Conservation (phyloP, 2,329 filamentous ascomycete genomes). For the Arthroderma sp. region DNA sequence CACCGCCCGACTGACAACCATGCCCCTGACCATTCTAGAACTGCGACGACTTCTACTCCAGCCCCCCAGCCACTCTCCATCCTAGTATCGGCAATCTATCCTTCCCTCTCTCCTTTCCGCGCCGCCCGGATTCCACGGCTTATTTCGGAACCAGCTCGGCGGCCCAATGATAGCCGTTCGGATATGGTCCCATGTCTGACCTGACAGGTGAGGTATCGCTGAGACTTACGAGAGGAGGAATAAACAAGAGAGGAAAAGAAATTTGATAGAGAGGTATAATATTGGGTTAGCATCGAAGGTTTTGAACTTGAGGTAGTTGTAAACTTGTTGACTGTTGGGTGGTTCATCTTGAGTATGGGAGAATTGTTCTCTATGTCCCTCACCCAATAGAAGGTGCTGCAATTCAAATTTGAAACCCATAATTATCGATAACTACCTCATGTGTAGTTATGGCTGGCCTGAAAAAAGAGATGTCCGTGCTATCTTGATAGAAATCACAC, state of each 20-base stretch:
- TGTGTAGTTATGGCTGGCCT: too few relatives aligned
- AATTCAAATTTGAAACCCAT: too few relatives aligned
- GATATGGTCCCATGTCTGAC: constrained; percentile 18
- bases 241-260: constrained; percentile 17
- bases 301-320: too few relatives aligned
- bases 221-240: constrained; percentile 15
- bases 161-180: constrained; percentile 25
- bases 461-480: too few relatives aligned
- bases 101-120: constrained; percentile 15
- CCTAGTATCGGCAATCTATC: constrained; percentile 17
- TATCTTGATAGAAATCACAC: too few relatives aligned
- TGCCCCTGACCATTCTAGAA: constrained; percentile 18
- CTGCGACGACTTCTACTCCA: constrained; percentile 21
- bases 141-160: constrained; percentile 25
- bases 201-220: constrained; percentile 23
- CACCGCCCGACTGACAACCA: constrained; percentile 21
- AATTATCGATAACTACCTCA: too few relatives aligned
- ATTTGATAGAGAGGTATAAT: neutral
- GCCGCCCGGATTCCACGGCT: constrained; percentile 20
- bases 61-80: constrained; percentile 20
- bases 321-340: too few relatives aligned
- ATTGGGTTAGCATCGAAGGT: too few relatives aligned
- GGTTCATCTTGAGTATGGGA: too few relatives aligned
- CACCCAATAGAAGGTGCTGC: too few relatives aligned
- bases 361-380: too few relatives aligned